These are phyloP conservation scores for Letharia columbiana DNA, from an alignment of 495 filamentous ascomycete species.

Conservation along the genomic window DNA sequence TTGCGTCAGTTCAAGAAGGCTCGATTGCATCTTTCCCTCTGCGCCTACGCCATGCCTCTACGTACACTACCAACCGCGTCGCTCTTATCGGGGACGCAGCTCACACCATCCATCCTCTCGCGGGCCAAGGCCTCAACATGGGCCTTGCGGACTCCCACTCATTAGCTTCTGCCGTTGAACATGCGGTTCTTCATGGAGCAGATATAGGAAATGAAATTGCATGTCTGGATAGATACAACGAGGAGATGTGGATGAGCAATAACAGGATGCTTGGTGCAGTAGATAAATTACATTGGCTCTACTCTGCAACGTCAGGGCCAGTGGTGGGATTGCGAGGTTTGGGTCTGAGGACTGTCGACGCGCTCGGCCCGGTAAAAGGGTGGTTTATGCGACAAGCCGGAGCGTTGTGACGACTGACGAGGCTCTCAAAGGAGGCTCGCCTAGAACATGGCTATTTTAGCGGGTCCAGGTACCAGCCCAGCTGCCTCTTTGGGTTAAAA, in stretches of 20 bases:
- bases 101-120: constrained; percentile 88
- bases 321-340: constrained; percentile 67
- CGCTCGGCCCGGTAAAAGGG: constrained; percentile 67
- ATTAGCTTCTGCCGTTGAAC: constrained; percentile 62
- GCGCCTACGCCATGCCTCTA: constrained; percentile 80
- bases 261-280: constrained; percentile 80
- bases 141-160: constrained; percentile 79
- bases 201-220: constrained; percentile 70
- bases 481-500: constrained; percentile 13
- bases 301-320: constrained; percentile 64
- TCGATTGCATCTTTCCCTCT: constrained; percentile 87
- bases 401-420: constrained; percentile 32
- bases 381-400: constrained; percentile 88
- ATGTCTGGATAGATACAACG: constrained; percentile 63
- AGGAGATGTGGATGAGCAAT: constrained; percentile 72
- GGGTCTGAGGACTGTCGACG: constrained; percentile 69
- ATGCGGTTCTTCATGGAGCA: constrained; percentile 71
- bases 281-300: constrained; percentile 91
- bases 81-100: constrained; percentile 91
- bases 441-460: neutral
- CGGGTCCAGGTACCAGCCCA: neutral
- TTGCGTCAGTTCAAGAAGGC: constrained; percentile 63
- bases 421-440: neutral
- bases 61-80: constrained; percentile 80
- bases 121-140: constrained; percentile 91